A percentile compares a stretch with the other conserved stretches of the same genome.
Evolutionary conservation across 2,329 filamentous ascomycete species (phyloP).

Genomic region (Monosporascus sp.): DNA sequence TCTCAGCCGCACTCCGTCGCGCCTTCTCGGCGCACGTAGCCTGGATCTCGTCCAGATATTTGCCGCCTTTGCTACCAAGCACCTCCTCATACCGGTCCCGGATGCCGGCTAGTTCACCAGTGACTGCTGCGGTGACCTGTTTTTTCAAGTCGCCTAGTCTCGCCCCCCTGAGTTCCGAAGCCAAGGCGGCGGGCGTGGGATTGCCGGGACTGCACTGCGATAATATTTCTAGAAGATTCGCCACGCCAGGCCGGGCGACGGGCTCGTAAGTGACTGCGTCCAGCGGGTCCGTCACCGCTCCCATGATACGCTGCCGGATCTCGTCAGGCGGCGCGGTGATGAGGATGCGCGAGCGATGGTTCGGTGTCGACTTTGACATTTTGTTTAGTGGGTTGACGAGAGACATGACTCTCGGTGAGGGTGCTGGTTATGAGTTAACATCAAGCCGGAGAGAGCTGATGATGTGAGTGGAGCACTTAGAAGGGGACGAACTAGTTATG

Average conservation of each 20-base stretch:
- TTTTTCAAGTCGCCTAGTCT: conserved; percentile 59
- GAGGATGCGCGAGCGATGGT: conserved; percentile 70
- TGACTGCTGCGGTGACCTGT: conserved; percentile 54
- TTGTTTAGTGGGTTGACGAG: conserved; percentile 72
- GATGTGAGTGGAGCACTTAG: too few relatives aligned
- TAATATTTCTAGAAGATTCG: conserved; percentile 81
- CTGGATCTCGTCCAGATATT: conserved; percentile 53
- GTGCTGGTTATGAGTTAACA: conserved; percentile 43
- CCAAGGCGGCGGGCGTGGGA: conserved; percentile 29
- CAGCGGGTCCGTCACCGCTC: conserved; percentile 70
- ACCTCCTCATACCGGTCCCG: conserved; percentile 44
- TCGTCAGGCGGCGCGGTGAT: conserved; percentile 64
- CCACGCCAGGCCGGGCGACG: conserved; percentile 66
- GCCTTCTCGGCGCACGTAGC: conserved; percentile 56
- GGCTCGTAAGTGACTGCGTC: conserved; percentile 69
- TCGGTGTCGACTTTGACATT: conserved; percentile 87
- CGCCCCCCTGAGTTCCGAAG: conserved; percentile 27
- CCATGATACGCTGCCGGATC: conserved; percentile 65
- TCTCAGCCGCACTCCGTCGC: conserved; percentile 52
- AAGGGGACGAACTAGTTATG: conserved; percentile 53
- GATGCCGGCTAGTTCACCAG: conserved; percentile 43
- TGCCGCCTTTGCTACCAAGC: conserved; percentile 38
- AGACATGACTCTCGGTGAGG: conserved; percentile 84
- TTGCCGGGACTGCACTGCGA: conserved; percentile 54
- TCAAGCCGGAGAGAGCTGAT: too few relatives aligned